A percentile compares a stretch with the other conserved stretches of the same genome.
phyloP scores from a whole-genome alignment of 768 basidiomycete species.

The Tephrocybe sp. region DNA sequence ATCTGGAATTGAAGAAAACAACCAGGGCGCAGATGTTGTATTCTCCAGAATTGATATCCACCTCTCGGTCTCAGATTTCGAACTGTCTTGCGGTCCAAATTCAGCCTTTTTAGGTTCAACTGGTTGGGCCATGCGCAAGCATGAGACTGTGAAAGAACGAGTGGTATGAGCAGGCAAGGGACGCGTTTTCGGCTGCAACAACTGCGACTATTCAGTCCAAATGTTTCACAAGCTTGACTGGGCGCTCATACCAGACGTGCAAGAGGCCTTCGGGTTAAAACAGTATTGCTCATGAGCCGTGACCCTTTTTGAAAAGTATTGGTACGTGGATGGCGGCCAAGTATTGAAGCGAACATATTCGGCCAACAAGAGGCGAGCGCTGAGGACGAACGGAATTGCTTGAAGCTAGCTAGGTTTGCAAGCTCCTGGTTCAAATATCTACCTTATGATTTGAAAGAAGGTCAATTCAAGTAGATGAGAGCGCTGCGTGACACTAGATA shows the following conservation, averaged over 20 bases:
- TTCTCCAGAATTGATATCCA: constrained; percentile 25
- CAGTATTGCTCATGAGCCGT: neutral
- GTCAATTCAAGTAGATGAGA: too few species aligned
- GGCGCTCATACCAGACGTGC: neutral
- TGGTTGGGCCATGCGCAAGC: neutral
- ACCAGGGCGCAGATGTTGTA: constrained; percentile 23
- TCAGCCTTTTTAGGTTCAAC: neutral
- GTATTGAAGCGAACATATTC: neutral
- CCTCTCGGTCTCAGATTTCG: constrained; percentile 2
- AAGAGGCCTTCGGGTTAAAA: neutral
- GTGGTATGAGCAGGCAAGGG: too few species aligned
- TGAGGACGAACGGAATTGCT: too few species aligned
- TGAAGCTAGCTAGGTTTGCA: too few species aligned
- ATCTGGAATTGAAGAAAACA: constrained; percentile 15
- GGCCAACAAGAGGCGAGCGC: too few species aligned
- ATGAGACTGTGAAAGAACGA: constrained; percentile 5
- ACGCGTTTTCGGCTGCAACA: neutral
- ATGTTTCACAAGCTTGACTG: neutral
- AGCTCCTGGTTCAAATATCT: too few species aligned
- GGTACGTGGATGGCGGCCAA: neutral
- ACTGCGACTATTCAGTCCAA: neutral
- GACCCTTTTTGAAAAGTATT: neutral
- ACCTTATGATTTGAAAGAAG: too few species aligned
- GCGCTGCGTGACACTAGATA: too few species aligned
- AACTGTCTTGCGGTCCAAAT: neutral